Conservation (phyloP, 805 yeast genomes). For the Torulaspora gathmanii region DNA sequence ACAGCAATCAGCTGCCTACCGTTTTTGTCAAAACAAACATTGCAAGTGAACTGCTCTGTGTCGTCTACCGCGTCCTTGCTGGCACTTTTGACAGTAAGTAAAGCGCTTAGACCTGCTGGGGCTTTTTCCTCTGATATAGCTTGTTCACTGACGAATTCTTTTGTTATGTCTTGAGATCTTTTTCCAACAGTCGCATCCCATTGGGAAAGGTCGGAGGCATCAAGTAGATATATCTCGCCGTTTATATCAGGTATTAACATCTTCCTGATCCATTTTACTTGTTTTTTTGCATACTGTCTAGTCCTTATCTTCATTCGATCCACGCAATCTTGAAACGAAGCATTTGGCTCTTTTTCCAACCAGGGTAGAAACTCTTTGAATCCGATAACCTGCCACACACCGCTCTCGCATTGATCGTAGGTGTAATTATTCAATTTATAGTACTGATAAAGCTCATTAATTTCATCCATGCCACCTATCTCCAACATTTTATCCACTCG, state of each 20-base stretch:
- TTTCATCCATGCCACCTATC: constrained; percentile 65
- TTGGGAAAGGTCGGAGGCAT: constrained; percentile 63
- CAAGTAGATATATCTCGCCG: constrained; percentile 60
- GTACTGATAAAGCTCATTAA: constrained; percentile 50
- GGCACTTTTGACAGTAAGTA: constrained; percentile 18
- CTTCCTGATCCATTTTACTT: constrained; percentile 85
- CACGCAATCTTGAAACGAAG: constrained; percentile 44
- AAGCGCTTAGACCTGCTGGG: constrained; percentile 38
- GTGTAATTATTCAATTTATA: constrained; percentile 34
- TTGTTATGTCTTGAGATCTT: constrained; percentile 51
- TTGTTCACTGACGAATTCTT: constrained; percentile 35
- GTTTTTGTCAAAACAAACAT: constrained; percentile 53
- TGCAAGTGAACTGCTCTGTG: constrained; percentile 71
- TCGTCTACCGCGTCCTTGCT: constrained; percentile 16
- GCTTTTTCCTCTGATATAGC: constrained; percentile 28
- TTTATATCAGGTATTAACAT: constrained; percentile 58
- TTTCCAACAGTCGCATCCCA: constrained; percentile 59
- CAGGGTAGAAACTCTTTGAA: constrained; percentile 85
- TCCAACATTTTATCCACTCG: constrained; percentile 83
- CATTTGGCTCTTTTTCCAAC: constrained; percentile 35
- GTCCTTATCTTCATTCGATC: constrained; percentile 81
- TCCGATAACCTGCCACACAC: constrained; percentile 93
- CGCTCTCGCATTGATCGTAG: constrained; percentile 52
- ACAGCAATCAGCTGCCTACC: constrained; percentile 59
- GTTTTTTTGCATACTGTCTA: constrained; percentile 79